Base-by-base conservation (phyloP, 306 rosid species). In the Clitoria ternatea region DNA sequence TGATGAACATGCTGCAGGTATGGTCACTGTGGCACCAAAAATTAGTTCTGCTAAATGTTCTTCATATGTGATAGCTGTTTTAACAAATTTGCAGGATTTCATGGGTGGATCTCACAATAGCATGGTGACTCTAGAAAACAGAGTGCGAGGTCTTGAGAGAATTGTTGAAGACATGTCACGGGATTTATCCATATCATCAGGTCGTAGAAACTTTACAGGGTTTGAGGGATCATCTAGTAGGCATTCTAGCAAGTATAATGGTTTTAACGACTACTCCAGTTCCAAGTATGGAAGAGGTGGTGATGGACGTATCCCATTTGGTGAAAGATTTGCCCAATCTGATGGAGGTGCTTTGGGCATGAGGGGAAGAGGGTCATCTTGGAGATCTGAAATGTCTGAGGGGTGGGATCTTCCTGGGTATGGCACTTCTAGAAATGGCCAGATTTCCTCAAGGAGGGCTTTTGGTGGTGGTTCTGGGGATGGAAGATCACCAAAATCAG, bases 1-100 rank as follows among this genome's bases (percentile, higher is more conserved):
- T 95, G 75, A 95, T 95, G 99, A 95, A 85, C 89, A 89, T 95
- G 97, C 86, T 94, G 77, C 97, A 93, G 98, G 98, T 93, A 71
- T 48, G 71, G 33, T 70, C 69, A 70, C 17, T 61, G 69, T 72
- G 57, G 50, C 70, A 20, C 19, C 40, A 73, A 61, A 54, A 50
- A 55, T 19, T 69, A 39, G 61, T 78, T 77, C 59, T 71, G 19
- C 17, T 29, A 33, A 29, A 56, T 29, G 11, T 47, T 81, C 27
- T 76, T 72, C 65, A 14, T 32, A 14, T 55, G 54, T 79, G 61
- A 68, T 19, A 13, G 13, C 35, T 62, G 57, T 30, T 61, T 40
- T 61, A 73, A 73, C 57, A 54, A 64, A 22, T 77, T 84, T 81
- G 82, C 84, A 95, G 99, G 99, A 89, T 86, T 95, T 95, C 87